A percentile compares a stretch with the other conserved stretches of the same genome.
Evolutionary conservation across 139 green algal species (phyloP).

Genomic region (Coccomyxa sp.): DNA sequence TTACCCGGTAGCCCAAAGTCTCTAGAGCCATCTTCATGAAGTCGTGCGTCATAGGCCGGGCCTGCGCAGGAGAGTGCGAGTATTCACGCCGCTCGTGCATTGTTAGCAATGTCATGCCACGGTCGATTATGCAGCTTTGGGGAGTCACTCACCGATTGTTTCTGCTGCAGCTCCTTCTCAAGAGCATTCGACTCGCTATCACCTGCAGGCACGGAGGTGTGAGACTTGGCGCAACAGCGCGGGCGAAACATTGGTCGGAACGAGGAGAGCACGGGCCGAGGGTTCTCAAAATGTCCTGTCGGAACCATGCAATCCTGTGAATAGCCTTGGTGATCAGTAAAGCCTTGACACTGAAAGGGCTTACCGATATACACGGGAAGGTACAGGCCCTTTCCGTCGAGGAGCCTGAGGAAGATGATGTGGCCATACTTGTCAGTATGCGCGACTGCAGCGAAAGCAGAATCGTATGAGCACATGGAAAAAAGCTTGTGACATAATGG

Average conservation of each 20-base stretch:
- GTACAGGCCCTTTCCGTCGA: slow-evolving; percentile 24
- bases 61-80: slow-evolving; percentile 25
- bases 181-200: slow-evolving; percentile 47
- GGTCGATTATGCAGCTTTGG: too few relatives aligned
- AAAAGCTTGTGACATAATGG: too few relatives aligned
- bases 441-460: slow-evolving; percentile 14
- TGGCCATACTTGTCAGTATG: slow-evolving; percentile 15
- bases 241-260: background rate
- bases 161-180: slow-evolving; percentile 44
- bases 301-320: too few relatives aligned
- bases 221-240: background rate
- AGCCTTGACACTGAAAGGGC: background rate
- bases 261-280: too few relatives aligned
- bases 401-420: slow-evolving; percentile 39
- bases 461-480: background rate
- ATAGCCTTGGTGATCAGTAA: background rate
- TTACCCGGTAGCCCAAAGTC: slow-evolving; percentile 39
- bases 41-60: slow-evolving; percentile 57
- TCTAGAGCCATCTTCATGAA: slow-evolving; percentile 57
- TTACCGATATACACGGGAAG: slow-evolving; percentile 50
- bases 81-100: too few relatives aligned
- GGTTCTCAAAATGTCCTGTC: too few relatives aligned
- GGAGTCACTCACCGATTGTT: slow-evolving; percentile 16
- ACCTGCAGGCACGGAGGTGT: slow-evolving; percentile 29
- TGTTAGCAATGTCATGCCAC: background rate